A percentile compares a stretch with the other conserved stretches of the same genome.
Conservation (phyloP, 164 flowering plant species). For the Berberis thunbergii region DNA sequence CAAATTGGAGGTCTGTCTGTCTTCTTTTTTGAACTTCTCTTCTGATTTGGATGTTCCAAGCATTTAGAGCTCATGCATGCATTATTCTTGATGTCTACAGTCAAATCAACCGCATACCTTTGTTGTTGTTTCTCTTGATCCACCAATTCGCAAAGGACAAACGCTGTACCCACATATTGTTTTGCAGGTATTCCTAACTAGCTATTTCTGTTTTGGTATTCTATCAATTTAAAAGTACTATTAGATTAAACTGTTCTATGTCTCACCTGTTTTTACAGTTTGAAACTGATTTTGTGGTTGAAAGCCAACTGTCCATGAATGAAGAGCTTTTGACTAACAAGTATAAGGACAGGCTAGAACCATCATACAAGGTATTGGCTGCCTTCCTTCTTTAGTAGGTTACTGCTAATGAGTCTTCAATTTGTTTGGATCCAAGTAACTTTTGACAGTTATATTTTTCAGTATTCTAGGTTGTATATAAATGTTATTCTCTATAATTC, state of each 20-base stretch:
- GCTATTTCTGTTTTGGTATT: not conserved
- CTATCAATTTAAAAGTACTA: not conserved
- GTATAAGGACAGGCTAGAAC: slow-evolving; percentile 79
- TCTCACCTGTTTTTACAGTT: slow-evolving; percentile 37
- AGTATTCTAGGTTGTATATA: too few species aligned
- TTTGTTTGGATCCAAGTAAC: too few species aligned
- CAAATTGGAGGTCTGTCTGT: not conserved
- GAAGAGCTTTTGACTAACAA: slow-evolving; percentile 71
- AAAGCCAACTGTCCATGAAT: slow-evolving; percentile 47
- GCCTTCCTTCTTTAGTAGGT: not conserved
- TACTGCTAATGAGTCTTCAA: too few species aligned
- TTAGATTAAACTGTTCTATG: not conserved
- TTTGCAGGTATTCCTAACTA: slow-evolving; percentile 60
- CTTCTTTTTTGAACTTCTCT: not conserved
- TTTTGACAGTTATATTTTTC: too few species aligned
- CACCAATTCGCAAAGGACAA: slow-evolving; percentile 97
- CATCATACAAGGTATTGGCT: slow-evolving; percentile 64
- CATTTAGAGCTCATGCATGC: slow-evolving; percentile 1
- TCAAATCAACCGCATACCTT: slow-evolving; percentile 95
- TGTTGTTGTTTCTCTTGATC: slow-evolving; percentile 87
- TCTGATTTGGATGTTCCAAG: not conserved
- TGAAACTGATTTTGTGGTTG: slow-evolving; percentile 79
- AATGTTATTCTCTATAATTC: too few species aligned
- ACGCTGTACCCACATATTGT: slow-evolving; percentile 98
- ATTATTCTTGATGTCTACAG: slow-evolving; percentile 32